Evolutionary conservation across 2,329 filamentous ascomycete genomes (phyloP), one percentile per base, ranked within the genome.

Genomic region (Sporothrix curviconia): DNA sequence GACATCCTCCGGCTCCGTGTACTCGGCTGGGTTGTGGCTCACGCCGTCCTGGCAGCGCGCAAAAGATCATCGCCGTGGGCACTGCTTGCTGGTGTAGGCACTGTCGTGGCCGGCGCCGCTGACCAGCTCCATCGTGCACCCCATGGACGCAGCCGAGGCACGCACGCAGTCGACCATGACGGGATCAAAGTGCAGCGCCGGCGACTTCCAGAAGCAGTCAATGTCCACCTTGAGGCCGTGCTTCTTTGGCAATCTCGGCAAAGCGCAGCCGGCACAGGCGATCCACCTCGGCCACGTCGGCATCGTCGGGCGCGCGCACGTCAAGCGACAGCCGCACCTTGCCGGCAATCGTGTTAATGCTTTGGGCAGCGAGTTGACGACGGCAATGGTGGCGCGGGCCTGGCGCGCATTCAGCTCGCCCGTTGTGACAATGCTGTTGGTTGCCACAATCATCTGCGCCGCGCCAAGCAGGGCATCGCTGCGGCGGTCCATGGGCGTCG

Each of bases 301-400:
- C 72, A 64, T 86, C 81, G 34, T 78, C 74, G 5, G 75, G 78
- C 0, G 80, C 78, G 32, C 86, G 81, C 55, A 90, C 80, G 65
- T 90, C 87, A 5, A 90, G 78, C 30, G 78, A 83, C 69, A 90
- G 88, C 44, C 76, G 76, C 6, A 90, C 87, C 30, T 74, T 70
- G 0, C 85, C 85, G 0, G 87, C 85, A 0, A 90, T 84, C 0
- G 87, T 91, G 69, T 91, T 90, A 15, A 86, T 87, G 60, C 80
- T 85, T 4, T 86, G 85, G 0, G 87, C 86, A 47, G 77, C 79
- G 7, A 85, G 12, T 77, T 65, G 30, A 91, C 69, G 56, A 90
- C 87, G 0, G 87, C 88, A 0, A 87, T 88, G 3, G 81, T 85
- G 5, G 84, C 87, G 11, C 90, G 73, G 12, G 83, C 86, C 1